Base-by-base conservation (phyloP, 1,139 yeast species). In the Candida pseudocylindracea region DNA sequence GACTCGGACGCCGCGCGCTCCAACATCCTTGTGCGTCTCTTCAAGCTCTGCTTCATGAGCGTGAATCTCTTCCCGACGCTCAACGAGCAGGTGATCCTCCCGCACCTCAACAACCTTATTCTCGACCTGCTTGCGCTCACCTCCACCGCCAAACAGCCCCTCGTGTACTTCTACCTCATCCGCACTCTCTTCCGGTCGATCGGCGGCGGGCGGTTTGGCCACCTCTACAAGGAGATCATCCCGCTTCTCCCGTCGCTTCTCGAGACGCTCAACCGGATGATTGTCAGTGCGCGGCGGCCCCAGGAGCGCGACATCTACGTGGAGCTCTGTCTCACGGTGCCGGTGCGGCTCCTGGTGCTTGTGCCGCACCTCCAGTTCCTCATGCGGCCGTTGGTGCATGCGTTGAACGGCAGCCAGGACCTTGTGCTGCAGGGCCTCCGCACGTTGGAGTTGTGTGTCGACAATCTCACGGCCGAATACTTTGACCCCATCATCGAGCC, bases 401-500 rank as follows among this genome's bases (percentile, higher is more conserved):
- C 99, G 0, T 59, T 91, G 37, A 79, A 80, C 46, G 94, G 94
- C 0, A 64, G 85, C 1, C 93, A 76, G 38, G 99, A 91, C 40
- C 63, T 88, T 33, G 92, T 85, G 1, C 73, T 88, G 36, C 98
- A 88, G 53, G 98, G 98, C 30, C 58, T 91, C 40, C 63, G 96
- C 40, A 88, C 96, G 0, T 64, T 91, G 36, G 99, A 91, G 45
- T 61, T 88, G n/a, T 88, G 98, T 46, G 94, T 91, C 25, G 99
- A 91, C 45, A 91, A 91, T 43, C 56, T 91, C 36, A 88, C 96
- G 0, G 93, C 96, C 0, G 93, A 85, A 44, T 91, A 83, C 50
- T 83, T 91, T 49, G 98, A 91, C 45, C 98, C 98, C 2, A 81
- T 88, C 48, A 72, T 91, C 38, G 96, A 83, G 44, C 96, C 98